Evolutionary conservation across 2,329 filamentous ascomycete genomes (phyloP), one percentile per base, ranked within the genome.

Genomic region (Epicoccum nigrum): DNA sequence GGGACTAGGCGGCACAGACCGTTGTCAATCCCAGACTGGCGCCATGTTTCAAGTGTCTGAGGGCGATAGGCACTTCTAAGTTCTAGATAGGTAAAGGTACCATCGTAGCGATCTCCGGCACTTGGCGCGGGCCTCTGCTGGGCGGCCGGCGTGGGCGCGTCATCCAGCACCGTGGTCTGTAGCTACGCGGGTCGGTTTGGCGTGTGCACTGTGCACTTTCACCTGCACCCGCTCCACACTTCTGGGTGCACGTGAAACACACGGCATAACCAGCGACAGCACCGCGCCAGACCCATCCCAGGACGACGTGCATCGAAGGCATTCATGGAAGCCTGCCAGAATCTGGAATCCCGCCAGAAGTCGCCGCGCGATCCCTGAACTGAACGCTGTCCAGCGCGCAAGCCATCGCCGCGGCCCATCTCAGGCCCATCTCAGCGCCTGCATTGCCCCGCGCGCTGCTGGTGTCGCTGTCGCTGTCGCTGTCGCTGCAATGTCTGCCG

Each of bases 281-380:
- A 12, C 39, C 39, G 15, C 16, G n/a, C n/a, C 39, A 33, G 25
- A 38, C 45, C 19, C 33, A 43, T n/a, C 45, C 45, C 23, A 11
- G 38, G 45, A 54, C 47, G 15, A 11, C 12, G 11, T 30, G 12
- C 43, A 35, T 45, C 32, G 23, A 9, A 6, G 23, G 23, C 23
- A 25, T 25, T 25, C 45, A 59, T 31, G 30, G 30, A 31, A 31
- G 30, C 30, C 23, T 25, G 23, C 23, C 23, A 25, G 23, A 25
- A 9, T 12, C 8, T 64, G 56, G 63, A 63, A 60, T 38, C 20
- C 48, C 68, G 69, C 63, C 59, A 53, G 67, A 70, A 70, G 49
- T 38, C 56, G 34, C 51, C 43, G 49, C 58, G 43, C 56, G 52
- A 48, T 53, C 63, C 61, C 56, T 57, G 60, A 59, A 35, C 56